These are phyloP conservation scores for Guillardia theta DNA, from an alignment of 78 protist genomes.

Conservation along the genomic window DNA sequence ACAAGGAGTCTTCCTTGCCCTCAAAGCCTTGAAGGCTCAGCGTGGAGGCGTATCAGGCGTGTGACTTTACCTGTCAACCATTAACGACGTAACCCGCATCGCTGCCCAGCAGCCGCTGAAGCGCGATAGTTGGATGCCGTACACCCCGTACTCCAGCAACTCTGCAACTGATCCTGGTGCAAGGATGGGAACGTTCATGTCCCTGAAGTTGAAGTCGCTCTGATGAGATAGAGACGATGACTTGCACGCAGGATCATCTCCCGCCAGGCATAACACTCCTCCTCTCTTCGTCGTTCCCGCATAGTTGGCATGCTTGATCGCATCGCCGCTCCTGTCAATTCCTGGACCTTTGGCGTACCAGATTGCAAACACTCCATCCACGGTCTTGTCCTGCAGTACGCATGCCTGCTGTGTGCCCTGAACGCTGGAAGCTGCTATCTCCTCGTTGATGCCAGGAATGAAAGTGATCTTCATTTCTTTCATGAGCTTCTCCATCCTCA, in stretches of 20 bases:
- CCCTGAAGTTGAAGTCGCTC: not conserved
- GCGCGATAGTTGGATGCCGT: not conserved
- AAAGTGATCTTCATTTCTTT: too few relatives aligned
- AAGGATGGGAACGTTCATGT: not conserved
- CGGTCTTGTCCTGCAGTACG: not conserved
- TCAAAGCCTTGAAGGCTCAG: too few relatives aligned
- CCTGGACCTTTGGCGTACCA: slow-evolving; percentile 23
- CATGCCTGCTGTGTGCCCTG: not conserved
- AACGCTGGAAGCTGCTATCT: not conserved
- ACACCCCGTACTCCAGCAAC: not conserved
- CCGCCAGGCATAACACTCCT: not conserved
- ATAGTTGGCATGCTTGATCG: slow-evolving; percentile 14
- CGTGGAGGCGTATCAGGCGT: too few relatives aligned
- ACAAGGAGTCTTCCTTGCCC: too few relatives aligned
- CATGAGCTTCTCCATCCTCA: not conserved
- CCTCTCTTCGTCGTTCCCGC: not conserved
- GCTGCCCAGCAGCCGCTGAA: slow-evolving; percentile 29
- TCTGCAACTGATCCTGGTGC: not conserved
- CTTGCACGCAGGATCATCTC: slow-evolving; percentile 17
- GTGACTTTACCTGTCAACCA: not conserved
- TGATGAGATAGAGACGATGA: slow-evolving; percentile 5
- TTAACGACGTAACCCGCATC: not conserved
- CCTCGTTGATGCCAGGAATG: not conserved
- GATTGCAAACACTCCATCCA: slow-evolving; percentile 10
- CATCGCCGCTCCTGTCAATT: not conserved